Evolutionary conservation across 129 eudicot species (phyloP).

Genomic region (Tanacetum coccineum): DNA sequence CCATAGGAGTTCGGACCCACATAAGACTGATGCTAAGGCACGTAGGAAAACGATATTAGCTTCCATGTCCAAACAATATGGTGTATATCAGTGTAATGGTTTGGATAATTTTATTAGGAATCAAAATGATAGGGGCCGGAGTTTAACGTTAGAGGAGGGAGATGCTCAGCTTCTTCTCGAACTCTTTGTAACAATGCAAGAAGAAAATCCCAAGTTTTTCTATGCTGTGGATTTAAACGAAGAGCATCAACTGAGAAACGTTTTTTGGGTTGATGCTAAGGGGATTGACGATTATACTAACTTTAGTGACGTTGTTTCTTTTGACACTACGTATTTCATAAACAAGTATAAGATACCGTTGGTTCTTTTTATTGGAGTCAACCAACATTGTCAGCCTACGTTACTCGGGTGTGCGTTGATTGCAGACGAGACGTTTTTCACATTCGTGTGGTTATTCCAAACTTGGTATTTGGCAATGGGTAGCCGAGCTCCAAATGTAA

Average conservation of each 20-base stretch:
- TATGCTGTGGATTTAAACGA: slow-evolving; percentile 85
- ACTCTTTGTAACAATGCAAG: slow-evolving; percentile 75
- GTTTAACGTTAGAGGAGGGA: slow-evolving; percentile 65
- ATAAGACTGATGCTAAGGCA: slow-evolving; percentile 60
- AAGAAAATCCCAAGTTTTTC: slow-evolving; percentile 73
- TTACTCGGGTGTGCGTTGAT: slow-evolving; percentile 88
- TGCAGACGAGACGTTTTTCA: slow-evolving; percentile 73
- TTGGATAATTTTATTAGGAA: slow-evolving; percentile 52
- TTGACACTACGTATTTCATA: slow-evolving; percentile 61
- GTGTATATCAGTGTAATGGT: slow-evolving; percentile 52
- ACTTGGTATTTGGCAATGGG: slow-evolving; percentile 94
- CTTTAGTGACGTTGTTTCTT: slow-evolving; percentile 76
- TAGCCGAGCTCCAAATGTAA: slow-evolving; percentile 58
- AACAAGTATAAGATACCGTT: slow-evolving; percentile 74
- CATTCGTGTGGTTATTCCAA: slow-evolving; percentile 76
- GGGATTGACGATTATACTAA: slow-evolving; percentile 67
- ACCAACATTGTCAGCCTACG: slow-evolving; percentile 80
- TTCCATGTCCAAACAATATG: slow-evolving; percentile 54
- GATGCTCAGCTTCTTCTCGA: slow-evolving; percentile 72
- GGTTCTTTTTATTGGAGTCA: slow-evolving; percentile 76
- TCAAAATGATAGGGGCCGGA: slow-evolving; percentile 78
- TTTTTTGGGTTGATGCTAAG: slow-evolving; percentile 89
- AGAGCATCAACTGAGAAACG: slow-evolving; percentile 80
- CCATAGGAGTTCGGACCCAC: slow-evolving; percentile 63
- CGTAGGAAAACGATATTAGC: slow-evolving; percentile 50